A percentile compares a stretch with the other conserved stretches of the same genome.
These are phyloP conservation scores for Acacia confusa DNA, from an alignment of 306 rosid genomes.

Conservation along the genomic window DNA sequence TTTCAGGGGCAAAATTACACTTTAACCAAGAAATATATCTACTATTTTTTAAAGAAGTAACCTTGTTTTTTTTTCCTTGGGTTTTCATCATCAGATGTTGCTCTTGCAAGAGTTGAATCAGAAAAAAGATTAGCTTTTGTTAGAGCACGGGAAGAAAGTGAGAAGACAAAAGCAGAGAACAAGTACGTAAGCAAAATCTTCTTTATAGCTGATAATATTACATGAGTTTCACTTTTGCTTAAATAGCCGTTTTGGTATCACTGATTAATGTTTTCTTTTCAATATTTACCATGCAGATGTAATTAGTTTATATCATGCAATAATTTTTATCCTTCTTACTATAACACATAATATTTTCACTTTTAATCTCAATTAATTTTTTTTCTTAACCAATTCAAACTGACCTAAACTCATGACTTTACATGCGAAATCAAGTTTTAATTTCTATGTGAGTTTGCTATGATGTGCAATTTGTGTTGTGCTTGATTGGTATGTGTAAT, in stretches of 20 bases:
- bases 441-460: background rate
- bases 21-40: too few species aligned
- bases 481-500: too few species aligned
- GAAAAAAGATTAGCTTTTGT: slow-evolving; percentile 76
- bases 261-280: too few species aligned
- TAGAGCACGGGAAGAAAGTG: slow-evolving; percentile 94
- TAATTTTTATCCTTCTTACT: background rate
- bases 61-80: background rate
- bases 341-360: too few species aligned
- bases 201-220: background rate
- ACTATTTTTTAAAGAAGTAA: too few species aligned
- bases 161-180: slow-evolving; percentile 73
- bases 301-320: background rate
- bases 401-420: too few species aligned
- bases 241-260: background rate
- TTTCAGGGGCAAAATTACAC: too few species aligned
- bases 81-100: slow-evolving; percentile 40
- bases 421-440: background rate
- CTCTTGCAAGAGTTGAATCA: slow-evolving; percentile 59
- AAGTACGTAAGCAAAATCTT: slow-evolving; percentile 35
- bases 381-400: too few species aligned
- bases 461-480: too few species aligned
- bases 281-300: too few species aligned
- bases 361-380: too few species aligned
- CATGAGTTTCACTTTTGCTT: background rate